Evolutionary conservation across 257 asterid genomes (phyloP), one percentile per base, ranked within the genome.

Genomic region (Agastache rugosa): DNA sequence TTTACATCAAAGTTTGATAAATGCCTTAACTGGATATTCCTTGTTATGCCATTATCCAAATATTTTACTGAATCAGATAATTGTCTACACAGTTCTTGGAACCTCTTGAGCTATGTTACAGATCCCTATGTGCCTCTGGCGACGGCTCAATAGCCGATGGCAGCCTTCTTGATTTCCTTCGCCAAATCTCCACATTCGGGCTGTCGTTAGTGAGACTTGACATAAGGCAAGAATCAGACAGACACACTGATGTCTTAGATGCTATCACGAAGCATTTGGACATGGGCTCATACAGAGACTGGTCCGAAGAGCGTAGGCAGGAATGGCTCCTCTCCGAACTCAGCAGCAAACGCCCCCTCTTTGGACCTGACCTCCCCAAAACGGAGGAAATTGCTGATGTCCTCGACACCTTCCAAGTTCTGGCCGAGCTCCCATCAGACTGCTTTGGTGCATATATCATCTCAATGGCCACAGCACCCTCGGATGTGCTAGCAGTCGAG

Each of bases 391-490:
- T 86, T 0, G 77, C 89, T 0, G 89, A 89, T n/a, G 95, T 89
- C 39, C 67, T 89, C 61, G 78, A 82, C 81, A 87, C 92, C 0
- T 80, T 89, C 77, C 75, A 65, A 5, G 92, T 87, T 31, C 17
- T 89, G 56, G 90, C 92, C 0, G 92, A 89, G 66, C 92, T 87
- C 76, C 95, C 90, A 1, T 58, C 90, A 1, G 92, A 89, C 73
- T 85, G 92, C 76, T 87, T 89, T 35, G 92, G 92, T 0, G 95
- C 95, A 3, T 89, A 89, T 87, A 87, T 89, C 55, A 89, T 89
- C n/a, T 89, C 95, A 0, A 85, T 89, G 95, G 95, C 92, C 56
- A 87, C 90, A 0, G 75, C 90, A 8, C 86, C 92, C 0, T 87
- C 92, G 2, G 95, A 89, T 8, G 95, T 89, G 39, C 63, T 89